Base-by-base conservation (phyloP, 805 yeast genomes). In the Cyberlindnera samutprakarnensis region DNA sequence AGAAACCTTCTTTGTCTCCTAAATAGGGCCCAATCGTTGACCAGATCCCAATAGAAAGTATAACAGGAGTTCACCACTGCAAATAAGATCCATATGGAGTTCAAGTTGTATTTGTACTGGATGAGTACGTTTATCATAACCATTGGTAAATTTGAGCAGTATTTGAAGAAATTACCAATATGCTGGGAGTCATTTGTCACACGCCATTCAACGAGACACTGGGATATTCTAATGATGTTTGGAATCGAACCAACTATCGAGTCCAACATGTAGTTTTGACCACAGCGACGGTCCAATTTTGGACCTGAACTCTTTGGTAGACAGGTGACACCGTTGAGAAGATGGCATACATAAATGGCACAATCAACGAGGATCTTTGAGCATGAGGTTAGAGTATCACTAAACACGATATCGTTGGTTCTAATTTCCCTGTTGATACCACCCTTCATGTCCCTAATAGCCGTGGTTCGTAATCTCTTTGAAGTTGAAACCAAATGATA, bases 1-100 rank as follows among this genome's bases (percentile, higher is more conserved):
- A 32, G 27, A 19, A 32, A 39, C 2, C 33, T 24, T 20, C 27
- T 36, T 8, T 14, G 15, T 29, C 39, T 35, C 27, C 62, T 64
- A 46, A 81, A 63, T 7, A 81, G 25, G n/a, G 23, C 26, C 98
- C 98, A 92, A 60, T 92, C 99, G 68, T 75, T 74, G 31, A 70
- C 69, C 10, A 90, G 56, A 55, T 92, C 99, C 99, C 99, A 92
- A 34, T 74, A 60, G 38, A 85, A 82, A 12, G 94, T 71, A 54
- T 82, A 92, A 0, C 73, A 46, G 0, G 97, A 81, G 51, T 83
- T 86, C 25, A 82, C 46, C 1, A 78, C 48, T 37, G 68, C 75
- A 45, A 61, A 60, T 44, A 60, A 37, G 12, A 53, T 45, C 53
- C 62, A 58, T 3, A 57, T 23, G 7, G 23, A 27, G 3, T 18